Evolutionary conservation across 192 early-diverging fungal species (phyloP).

Genomic region (Coemansia aciculifera): DNA sequence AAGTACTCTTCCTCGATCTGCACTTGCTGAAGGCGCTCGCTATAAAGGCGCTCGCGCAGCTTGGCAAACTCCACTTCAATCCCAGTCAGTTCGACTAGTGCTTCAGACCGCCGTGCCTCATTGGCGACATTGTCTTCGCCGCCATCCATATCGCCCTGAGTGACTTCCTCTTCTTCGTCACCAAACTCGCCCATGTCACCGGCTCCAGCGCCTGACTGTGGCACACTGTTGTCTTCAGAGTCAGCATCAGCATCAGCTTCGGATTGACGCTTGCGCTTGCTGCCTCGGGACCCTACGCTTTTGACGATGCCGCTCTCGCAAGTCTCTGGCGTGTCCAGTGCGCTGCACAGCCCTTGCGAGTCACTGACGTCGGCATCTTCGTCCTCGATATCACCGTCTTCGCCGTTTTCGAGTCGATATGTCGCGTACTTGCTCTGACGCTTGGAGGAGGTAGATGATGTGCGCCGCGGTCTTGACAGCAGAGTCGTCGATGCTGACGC

Average conservation of each 20-base stretch:
- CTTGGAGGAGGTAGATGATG: constrained; percentile 5
- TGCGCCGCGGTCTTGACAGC: neutral
- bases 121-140: constrained; percentile 17
- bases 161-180: constrained; percentile 7
- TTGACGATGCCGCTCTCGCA: neutral
- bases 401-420: constrained; percentile 5
- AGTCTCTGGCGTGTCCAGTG: constrained; percentile 12
- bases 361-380: constrained; percentile 13
- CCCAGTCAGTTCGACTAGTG: constrained; percentile 40
- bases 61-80: constrained; percentile 57
- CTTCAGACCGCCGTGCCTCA: constrained; percentile 45
- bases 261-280: constrained; percentile 7
- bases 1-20: constrained; percentile 49
- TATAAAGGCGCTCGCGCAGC: constrained; percentile 52
- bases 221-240: constrained; percentile 7
- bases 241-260: constrained; percentile 12
- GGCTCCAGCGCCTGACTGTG: neutral
- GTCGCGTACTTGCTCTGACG: neutral
- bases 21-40: constrained; percentile 48
- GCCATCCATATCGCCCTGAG: constrained; percentile 7
- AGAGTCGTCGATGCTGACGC: neutral
- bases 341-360: constrained; percentile 8
- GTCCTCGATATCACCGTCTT: constrained; percentile 14
- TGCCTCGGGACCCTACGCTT: neutral
- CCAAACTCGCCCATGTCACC: neutral